Evolutionary conservation across 768 basidiomycete genomes (phyloP), one percentile per base, ranked within the genome.

Genomic region (Termitomyces sp.): DNA sequence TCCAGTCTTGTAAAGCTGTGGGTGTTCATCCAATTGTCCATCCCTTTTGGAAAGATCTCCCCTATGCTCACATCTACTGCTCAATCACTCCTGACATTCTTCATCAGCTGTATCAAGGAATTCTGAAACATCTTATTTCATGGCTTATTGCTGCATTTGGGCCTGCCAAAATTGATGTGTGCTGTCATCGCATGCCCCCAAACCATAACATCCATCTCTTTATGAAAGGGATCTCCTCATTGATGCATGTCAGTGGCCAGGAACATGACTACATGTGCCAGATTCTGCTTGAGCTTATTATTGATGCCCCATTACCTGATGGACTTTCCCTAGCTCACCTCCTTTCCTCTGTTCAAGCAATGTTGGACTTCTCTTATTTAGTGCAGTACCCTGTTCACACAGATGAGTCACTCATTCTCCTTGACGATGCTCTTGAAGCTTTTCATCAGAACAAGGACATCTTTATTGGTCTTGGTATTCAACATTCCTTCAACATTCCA

Each of bases 321-420:
- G 66, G 64, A 13, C 40, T 49, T 1, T 45, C 48, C 0, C 39
- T 57, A 9, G 54, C 45, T 13, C 66, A 58, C 1, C 69, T 75
- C 5, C 20, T 76, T 2, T 22, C 58, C 2, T 68, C 74, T 6
- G 70, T 75, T 44, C 68, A 72, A 2, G 73, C 70, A 0, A 44
- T 79, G 1, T 62, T 79, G 0, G 75, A 82, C 61, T 82, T 81
- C 59, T 53, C 78, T 6, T 79, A 74, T 61, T 52, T 75, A 15
- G 72, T 77, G 0, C 75, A 76, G 42, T 75, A 74, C 57, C 69
- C 71, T 0, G 12, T 67, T 2, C 78, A 80, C 53, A 65, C 72
- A 0, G 55, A 62, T 0, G 44, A 63, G 16, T 75, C 74, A 0
- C 71, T 81, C 0, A 15, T 44, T 0, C 24, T 48, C 7, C 57